phyloP scores from a whole-genome alignment of 768 basidiomycete genomes.

The Macrolepiota albuminosa region DNA sequence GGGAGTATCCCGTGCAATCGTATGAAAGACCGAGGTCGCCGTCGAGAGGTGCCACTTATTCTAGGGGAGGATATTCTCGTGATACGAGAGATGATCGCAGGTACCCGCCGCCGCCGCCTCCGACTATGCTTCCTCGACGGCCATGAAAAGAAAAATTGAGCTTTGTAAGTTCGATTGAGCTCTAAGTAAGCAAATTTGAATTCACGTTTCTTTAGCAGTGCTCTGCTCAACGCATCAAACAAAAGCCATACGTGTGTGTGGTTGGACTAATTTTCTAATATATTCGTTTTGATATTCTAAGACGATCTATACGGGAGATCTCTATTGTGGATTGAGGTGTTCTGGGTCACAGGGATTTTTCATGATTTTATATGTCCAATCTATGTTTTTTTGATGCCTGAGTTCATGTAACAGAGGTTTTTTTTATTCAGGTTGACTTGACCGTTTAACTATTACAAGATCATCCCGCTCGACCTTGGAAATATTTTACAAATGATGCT shows the following conservation, averaged over 20 bases:
- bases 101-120: conserved; percentile 28
- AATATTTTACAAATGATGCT: too few relatives aligned
- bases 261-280: not conserved
- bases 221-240: not conserved
- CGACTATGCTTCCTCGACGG: conserved; percentile 15
- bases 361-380: not conserved
- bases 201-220: not conserved
- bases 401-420: not conserved
- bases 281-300: not conserved
- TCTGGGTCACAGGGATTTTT: not conserved
- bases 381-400: not conserved
- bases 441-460: not conserved
- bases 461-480: too few relatives aligned
- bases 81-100: conserved; percentile 31
- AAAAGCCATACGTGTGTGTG: not conserved
- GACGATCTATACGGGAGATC: not conserved
- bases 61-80: conserved; percentile 19
- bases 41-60: conserved; percentile 15
- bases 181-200: not conserved
- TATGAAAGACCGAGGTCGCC: conserved; percentile 36
- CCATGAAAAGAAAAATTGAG: conserved; percentile 6
- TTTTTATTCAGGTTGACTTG: not conserved
- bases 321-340: not conserved
- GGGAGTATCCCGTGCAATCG: conserved; percentile 25
- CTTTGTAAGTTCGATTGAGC: not conserved